Base-by-base conservation (phyloP, 2,329 filamentous ascomycete genomes). In the Claviceps sp. region DNA sequence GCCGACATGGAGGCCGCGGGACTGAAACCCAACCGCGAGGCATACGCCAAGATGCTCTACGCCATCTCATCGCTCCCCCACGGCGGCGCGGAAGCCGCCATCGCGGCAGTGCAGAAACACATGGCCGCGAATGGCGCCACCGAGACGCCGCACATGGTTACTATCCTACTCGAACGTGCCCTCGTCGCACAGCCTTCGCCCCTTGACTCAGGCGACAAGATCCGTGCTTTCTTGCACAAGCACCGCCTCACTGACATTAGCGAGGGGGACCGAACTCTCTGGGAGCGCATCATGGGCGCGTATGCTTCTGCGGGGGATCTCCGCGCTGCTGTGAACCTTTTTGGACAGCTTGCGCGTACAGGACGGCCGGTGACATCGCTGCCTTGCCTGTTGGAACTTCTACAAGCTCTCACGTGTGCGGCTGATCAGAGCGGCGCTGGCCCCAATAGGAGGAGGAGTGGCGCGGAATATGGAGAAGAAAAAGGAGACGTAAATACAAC, bases 1-100 rank as follows among this genome's bases (percentile, higher is more conserved):
- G 56, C 65, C 2, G 71, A 79, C 20, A 79, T 89, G 64, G 71
- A 80, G 52, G 61, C 65, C 2, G 69, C 73, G 13, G 79, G 79
- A 5, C 65, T 88, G 11, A 65, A 72, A 47, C 70, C 82, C 39
- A 85, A 85, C 63, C 66, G 72, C 52, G 73, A 79, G 56, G 79
- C 78, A 2, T 91, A 86, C 64, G 79, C 75, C 59, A 82, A 85
- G 62, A 79, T 88, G 63, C 78, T 91, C 50, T 76, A 88, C 64
- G 62, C 66, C 13, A 62, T 69, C 11, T 58, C 66, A 16, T 60
- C 60, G 8, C 62, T 68, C 16, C 56, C 62, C 53, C 65, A 68
- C 54, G 64, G 64, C 47, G 68, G 64, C 40, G 67, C 70, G 23
- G 69, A 68, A 43, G 63, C 66, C 2, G 78, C 80, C 51, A 75